A percentile compares a stretch with the other conserved stretches of the same genome.
These are phyloP conservation scores for Monosporascus sp. DNA, from an alignment of 2,329 filamentous ascomycete species.

Conservation along the genomic window DNA sequence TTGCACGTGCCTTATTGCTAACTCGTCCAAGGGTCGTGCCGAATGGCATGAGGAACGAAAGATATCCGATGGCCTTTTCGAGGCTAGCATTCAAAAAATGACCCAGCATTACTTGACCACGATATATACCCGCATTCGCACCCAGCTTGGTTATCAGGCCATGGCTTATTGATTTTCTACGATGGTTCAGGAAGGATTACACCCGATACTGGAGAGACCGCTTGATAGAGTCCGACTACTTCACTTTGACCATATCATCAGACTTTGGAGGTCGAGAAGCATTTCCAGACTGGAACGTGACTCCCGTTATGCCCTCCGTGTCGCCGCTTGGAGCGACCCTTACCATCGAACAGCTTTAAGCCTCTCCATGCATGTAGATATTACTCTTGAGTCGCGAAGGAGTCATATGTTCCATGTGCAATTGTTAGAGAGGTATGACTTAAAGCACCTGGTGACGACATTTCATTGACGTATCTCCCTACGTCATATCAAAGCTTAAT, in stretches of 20 bases:
- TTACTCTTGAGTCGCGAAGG: neutral
- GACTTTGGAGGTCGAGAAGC: neutral
- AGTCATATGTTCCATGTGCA: neutral
- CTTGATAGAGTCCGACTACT: neutral
- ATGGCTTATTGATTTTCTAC: neutral
- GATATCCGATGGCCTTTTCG: slow-evolving; percentile 19
- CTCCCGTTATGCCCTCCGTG: neutral
- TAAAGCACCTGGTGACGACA: neutral
- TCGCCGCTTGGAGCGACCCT: neutral
- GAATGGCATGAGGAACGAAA: slow-evolving; percentile 30
- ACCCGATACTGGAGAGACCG: neutral
- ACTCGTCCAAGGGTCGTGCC: slow-evolving; percentile 10
- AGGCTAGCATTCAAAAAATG: slow-evolving; percentile 11
- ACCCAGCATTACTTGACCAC: slow-evolving; percentile 15
- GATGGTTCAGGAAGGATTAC: neutral
- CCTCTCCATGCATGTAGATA: neutral
- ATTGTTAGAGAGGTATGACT: neutral
- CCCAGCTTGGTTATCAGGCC: neutral
- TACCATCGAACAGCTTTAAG: neutral
- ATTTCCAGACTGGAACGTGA: neutral
- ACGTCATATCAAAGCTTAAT: slow-evolving; percentile 13
- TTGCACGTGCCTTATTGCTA: slow-evolving; percentile 5
- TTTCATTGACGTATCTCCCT: neutral
- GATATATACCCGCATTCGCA: slow-evolving; percentile 11
- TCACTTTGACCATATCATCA: neutral